Base-by-base conservation (phyloP, 2,329 filamentous ascomycete species). In the Fusarium virguliforme region DNA sequence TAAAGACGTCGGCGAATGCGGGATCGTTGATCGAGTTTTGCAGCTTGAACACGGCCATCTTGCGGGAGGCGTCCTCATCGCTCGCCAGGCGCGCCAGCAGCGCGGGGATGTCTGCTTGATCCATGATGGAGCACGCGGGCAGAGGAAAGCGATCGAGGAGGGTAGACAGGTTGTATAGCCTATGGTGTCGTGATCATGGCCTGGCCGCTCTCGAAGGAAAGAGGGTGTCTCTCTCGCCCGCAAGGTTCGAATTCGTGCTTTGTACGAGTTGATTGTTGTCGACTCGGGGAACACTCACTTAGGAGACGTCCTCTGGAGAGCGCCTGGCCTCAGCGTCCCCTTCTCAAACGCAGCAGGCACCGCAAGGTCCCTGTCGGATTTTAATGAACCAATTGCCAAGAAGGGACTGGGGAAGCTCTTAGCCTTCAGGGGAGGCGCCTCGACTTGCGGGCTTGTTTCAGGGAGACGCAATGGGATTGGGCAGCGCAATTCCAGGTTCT, bases 1-100 rank as follows among this genome's bases (percentile, higher is more conserved):
- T 97, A 84, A 99, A 99, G 75, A 97, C 91, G 81, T 98, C 96
- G 77, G 96, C 96, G 81, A 98, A 98, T 56, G 94, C 92, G 28
- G 95, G 95, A 82, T 99, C 96, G 79, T 95, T 95, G 82, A 99
- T 97, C 69, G 94, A 94, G 71, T 89, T 92, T 83, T 99, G 96
- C 72, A 99, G 90, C 84, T 98, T 98, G 88, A 99, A 99, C 67
- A 97, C 96, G 67, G 96, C 96, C 94, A 98, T 98, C 83, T 99
- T 99, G 78, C 95, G 94, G 74, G 94, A 91, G 62, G 94, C 95
- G 86, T 99, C 96, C 83, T 97, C 89, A 75, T 91, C 88, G 82
- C 89, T 91, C 41, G 87, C 85, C 67, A 91, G 84, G 72, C 89
- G 89, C 83, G 88, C 84, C 74, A 91, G 84, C 74, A 91, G 86